Base-by-base conservation (phyloP, 257 asterid genomes). In the Asclepias syriaca region DNA sequence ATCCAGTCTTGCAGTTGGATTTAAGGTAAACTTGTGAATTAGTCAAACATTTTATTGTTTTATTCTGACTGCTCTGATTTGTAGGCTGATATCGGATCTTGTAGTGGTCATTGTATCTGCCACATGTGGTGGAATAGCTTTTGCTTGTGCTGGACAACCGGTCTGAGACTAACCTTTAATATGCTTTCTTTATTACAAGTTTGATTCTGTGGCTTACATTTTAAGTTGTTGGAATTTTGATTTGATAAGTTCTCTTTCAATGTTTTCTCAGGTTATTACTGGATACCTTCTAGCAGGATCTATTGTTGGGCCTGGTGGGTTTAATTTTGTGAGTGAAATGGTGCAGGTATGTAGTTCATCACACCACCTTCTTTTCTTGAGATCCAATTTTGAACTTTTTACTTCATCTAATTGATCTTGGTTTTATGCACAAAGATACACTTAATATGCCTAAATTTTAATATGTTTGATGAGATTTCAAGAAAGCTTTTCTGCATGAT, bases 91-190 rank as follows among this genome's bases (percentile, higher is more conserved):
- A 84, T 95, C 97, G 22, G 99, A 95, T 77, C 89, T 95, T 72
- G 99, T 95, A 67, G 96, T 95, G 19, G 98, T 95, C 76, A 92
- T 95, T 75, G 99, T 95, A 46, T 92, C 99, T 85, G 99, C 99
- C 74, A 90, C 99, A 72, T 90, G 98, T 70, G 99, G 99, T 76
- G 99, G 99, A 75, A 92, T 95, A 80, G 98, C 98, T 53, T 95
- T 95, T 81, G 97, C 99, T 75, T 95, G 98, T 88, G 97, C 97
- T 74, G 99, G 99, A 74, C 99, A 95, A 80, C 99, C 99, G 87
- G 99, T 95, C 55, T 75, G 89, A 71, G 82, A 68, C 74, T 46
- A 69, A 71, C 78, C 75, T 77, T 6, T 18, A 7, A 46, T 58
- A 78, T 74, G 72, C 80, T 75, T 34, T 54, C 46, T 67, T 69